phyloP scores from a whole-genome alignment of 805 yeast species.

The Cyberlindnera xylosilytica region DNA sequence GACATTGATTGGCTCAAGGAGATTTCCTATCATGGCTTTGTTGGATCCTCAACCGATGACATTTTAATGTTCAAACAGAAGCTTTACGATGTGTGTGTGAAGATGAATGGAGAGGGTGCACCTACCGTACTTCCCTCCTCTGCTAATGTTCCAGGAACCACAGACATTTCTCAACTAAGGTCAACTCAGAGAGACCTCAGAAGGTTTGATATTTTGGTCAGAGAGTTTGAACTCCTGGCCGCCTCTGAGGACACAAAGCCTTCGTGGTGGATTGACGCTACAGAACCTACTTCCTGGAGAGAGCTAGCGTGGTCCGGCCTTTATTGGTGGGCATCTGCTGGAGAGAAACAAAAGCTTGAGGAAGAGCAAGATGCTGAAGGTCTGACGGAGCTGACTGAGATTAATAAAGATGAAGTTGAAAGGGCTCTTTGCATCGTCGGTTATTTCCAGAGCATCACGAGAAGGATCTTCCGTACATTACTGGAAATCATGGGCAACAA shows the following conservation, averaged over 20 bases:
- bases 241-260: conserved; percentile 11
- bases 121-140: conserved; percentile 14
- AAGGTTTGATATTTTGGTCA: conserved; percentile 30
- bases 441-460: conserved; percentile 48
- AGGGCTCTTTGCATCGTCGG: conserved; percentile 38
- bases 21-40: conserved; percentile 32
- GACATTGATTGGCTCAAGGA: conserved; percentile 43
- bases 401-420: conserved; percentile 23
- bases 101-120: conserved; percentile 11
- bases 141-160: conserved; percentile 10
- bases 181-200: conserved; percentile 38
- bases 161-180: conserved; percentile 9
- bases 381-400: conserved; percentile 17
- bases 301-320: conserved; percentile 67
- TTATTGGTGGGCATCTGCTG: conserved; percentile 88
- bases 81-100: conserved; percentile 46
- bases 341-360: conserved; percentile 46
- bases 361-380: conserved; percentile 41
- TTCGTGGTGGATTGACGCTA: conserved; percentile 42
- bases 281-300: conserved; percentile 51
- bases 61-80: conserved; percentile 52
- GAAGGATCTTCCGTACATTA: conserved; percentile 38
- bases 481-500: conserved; percentile 35
- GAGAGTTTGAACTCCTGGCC: conserved; percentile 15
- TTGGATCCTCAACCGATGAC: conserved; percentile 67